These are phyloP conservation scores for Kregervanrija pseudodelftensis DNA, from an alignment of 805 yeast species.

Conservation along the genomic window DNA sequence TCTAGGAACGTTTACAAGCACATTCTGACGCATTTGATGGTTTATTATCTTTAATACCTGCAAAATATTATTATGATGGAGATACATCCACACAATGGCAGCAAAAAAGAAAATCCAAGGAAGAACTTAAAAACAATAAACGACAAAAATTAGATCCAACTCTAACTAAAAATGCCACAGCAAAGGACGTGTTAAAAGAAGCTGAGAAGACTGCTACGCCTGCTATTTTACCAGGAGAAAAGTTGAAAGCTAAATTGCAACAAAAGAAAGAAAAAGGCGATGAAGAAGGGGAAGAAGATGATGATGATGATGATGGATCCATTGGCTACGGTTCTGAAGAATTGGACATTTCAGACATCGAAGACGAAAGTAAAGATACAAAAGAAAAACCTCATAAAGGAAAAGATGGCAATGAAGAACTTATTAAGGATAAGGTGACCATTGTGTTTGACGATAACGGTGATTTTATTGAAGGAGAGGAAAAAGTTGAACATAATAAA, in stretches of 20 bases:
- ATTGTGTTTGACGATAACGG: conserved; percentile 71
- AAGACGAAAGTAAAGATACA: conserved; percentile 7
- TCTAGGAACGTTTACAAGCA: conserved; percentile 65
- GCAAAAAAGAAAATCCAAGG: conserved; percentile 67
- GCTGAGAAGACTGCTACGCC: conserved; percentile 48
- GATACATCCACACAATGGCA: conserved; percentile 89
- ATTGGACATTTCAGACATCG: conserved; percentile 39
- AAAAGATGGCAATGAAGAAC: conserved; percentile 7
- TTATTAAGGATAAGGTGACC: conserved; percentile 14
- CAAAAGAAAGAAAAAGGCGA: conserved; percentile 19
- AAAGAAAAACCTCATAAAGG: conserved; percentile 2
- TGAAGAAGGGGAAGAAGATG: conserved; percentile 16
- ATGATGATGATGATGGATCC: conserved; percentile 4
- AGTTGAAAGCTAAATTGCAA: conserved; percentile 8
- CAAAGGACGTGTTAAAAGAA: conserved; percentile 52
- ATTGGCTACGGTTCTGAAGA: conserved; percentile 14
- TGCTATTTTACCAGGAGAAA: conserved; percentile 31
- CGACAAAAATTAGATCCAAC: conserved; percentile 72
- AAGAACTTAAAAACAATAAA: conserved; percentile 53
- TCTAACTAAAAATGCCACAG: conserved; percentile 38
- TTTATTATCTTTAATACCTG: conserved; percentile 82
- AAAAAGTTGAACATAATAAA: conserved; percentile 8
- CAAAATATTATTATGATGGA: conserved; percentile 88
- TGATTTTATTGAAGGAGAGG: conserved; percentile 32
- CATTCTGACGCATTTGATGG: conserved; percentile 86